These are phyloP conservation scores for Filosporella fistucella DNA, from an alignment of 495 filamentous ascomycete species.

Conservation along the genomic window DNA sequence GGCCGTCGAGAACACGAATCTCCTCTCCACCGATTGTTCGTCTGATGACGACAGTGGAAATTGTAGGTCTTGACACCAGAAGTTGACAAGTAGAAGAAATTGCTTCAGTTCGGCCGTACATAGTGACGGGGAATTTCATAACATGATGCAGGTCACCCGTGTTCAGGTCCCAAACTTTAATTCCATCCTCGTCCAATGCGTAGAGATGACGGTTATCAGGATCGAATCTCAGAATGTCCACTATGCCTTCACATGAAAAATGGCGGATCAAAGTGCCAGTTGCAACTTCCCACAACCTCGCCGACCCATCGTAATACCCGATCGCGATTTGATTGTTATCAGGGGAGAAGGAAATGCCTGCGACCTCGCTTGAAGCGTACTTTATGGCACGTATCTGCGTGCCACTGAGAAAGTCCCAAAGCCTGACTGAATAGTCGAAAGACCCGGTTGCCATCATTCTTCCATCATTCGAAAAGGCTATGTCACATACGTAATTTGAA, in stretches of 20 bases:
- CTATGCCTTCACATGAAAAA: no score
- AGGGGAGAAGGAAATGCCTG: slow-evolving; percentile 20
- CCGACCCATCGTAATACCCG: background rate
- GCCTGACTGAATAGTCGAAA: slow-evolving; percentile 1
- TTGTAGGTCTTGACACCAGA: no score
- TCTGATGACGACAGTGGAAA: no score
- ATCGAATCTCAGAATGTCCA: no score
- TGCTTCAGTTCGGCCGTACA: no score
- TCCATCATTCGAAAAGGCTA: slow-evolving; percentile 8
- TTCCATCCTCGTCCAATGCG: no score
- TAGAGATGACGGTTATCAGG: no score
- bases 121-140: no score
- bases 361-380: slow-evolving; percentile 14
- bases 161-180: no score
- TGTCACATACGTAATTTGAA: background rate
- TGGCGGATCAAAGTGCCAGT: background rate
- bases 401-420: slow-evolving; percentile 16
- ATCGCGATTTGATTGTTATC: slow-evolving; percentile 15
- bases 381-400: slow-evolving; percentile 5
- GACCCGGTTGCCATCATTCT: slow-evolving; percentile 28
- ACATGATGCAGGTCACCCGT: no score
- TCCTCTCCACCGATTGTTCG: slow-evolving; percentile 14
- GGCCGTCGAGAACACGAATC: slow-evolving; percentile 8
- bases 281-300: background rate
- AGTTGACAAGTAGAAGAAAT: no score